These are phyloP conservation scores for Rhodofomes roseus DNA, from an alignment of 1,284 basidiomycete species.

Conservation along the genomic window DNA sequence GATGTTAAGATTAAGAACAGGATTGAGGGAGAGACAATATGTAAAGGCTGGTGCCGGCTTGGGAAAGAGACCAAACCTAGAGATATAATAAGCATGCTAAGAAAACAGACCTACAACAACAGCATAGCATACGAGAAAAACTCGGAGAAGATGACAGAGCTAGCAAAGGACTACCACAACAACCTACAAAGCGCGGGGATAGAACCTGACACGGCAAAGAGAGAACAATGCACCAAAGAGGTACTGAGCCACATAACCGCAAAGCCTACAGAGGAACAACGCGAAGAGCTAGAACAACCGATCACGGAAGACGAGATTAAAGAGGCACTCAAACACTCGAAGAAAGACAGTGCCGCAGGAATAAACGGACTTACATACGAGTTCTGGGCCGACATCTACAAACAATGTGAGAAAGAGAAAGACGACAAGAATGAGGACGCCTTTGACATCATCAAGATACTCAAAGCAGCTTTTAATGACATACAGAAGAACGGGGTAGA, in stretches of 20 bases:
- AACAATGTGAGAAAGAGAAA: not conserved
- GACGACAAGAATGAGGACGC: not conserved
- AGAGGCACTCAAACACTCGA: not conserved
- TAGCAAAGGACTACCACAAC: not conserved
- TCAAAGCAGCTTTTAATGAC: not conserved
- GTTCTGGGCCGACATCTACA: constrained; percentile 10
- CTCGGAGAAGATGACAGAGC: not conserved
- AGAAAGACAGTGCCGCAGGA: constrained; percentile 12
- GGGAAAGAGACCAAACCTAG: not conserved
- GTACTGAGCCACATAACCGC: not conserved
- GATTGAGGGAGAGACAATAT: not conserved
- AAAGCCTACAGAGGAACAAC: not conserved
- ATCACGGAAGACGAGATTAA: not conserved
- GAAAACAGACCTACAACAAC: not conserved
- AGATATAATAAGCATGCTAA: not conserved
- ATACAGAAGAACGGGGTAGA: not conserved
- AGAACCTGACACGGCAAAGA: not conserved
- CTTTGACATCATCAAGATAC: not conserved
- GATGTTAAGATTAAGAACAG: not conserved
- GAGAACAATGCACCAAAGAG: not conserved
- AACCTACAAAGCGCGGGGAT: not conserved
- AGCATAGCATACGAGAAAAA: not conserved
- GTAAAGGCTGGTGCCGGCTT: not conserved
- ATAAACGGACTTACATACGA: constrained; percentile 20
- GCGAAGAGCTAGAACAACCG: not conserved